Evolutionary conservation across 768 basidiomycete genomes (phyloP), one percentile per base, ranked within the genome.

Genomic region (Phlebiopsis gigantea): DNA sequence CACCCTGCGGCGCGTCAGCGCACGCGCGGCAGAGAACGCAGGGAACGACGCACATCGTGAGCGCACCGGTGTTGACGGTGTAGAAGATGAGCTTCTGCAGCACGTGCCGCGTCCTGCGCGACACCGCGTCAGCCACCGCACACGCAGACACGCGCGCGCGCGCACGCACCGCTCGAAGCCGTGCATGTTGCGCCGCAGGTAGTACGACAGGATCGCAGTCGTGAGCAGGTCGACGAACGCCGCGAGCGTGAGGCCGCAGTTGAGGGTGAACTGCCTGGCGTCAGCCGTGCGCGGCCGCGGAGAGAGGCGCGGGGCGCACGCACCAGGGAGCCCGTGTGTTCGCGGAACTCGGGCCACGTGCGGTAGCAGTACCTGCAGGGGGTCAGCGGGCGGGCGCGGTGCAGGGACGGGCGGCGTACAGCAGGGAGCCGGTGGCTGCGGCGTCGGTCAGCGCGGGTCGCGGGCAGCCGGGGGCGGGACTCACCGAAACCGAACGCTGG

Each of bases 401-500:
- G 19, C n/a, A 31, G n/a, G 19, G 6, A 31, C 15, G 29, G 26
- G 12, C 12, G n/a, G 31, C 48, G 5, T 19, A 50, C 48, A 50
- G 48, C 29, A 50, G 48, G n/a, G 48, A 15, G 15, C 10, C 48
- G 19, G 48, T 31, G 5, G 29, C 48, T 50, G 29, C 2, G 14
- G 19, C 15, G 7, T 8, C 28, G 28, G 17, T 25, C 29, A 31
- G n/a, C 12, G 21, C n/a, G 48, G 21, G 1, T 30, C 15, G 8
- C 28, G 19, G 15, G 10, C 6, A 5, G 19, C 12, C 24, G 14
- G 6, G 46, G 25, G 10, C 29, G 34, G 17, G 25, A 55, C 47
- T 19, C 34, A 59, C 53, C 58, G 15, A 59, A 29, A 17, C 58
- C 46, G 25, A 56, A 46, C 9, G 14, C 55, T 59, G 49, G 9